Conservation (phyloP, 495 filamentous ascomycete genomes). For the Neurospora sp. region DNA sequence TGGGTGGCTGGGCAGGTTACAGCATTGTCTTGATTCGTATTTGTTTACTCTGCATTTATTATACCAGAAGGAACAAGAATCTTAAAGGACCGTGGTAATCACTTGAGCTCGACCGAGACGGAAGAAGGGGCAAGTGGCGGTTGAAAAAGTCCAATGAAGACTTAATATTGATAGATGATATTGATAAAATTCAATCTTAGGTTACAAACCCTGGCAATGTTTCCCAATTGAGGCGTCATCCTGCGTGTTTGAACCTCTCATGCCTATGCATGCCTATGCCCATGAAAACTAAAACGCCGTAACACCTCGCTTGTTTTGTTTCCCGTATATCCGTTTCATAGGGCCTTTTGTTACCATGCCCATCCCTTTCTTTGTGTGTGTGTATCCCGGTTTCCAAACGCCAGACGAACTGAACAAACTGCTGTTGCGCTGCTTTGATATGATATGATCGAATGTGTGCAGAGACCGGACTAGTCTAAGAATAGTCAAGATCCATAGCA, state of each 20-base stretch:
- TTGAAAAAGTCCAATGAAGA: neutral
- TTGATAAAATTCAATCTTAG: neutral
- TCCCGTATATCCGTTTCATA: neutral
- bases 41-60: neutral
- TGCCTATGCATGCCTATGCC: neutral
- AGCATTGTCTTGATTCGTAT: neutral
- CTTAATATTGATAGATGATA: neutral
- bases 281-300: neutral
- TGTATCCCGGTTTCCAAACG: neutral
- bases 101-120: neutral
- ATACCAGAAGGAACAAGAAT: neutral
- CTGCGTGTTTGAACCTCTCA: neutral
- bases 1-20: neutral
- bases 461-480: neutral
- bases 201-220: neutral
- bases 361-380: neutral
- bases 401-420: neutral
- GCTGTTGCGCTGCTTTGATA: neutral
- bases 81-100: neutral
- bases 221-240: neutral
- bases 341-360: neutral
- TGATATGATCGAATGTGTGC: neutral
- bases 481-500: conserved; percentile 61
- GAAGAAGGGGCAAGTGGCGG: neutral
- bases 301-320: neutral